Conservation (phyloP, 2,329 filamentous ascomycete species). For the Dothistroma septosporum region DNA sequence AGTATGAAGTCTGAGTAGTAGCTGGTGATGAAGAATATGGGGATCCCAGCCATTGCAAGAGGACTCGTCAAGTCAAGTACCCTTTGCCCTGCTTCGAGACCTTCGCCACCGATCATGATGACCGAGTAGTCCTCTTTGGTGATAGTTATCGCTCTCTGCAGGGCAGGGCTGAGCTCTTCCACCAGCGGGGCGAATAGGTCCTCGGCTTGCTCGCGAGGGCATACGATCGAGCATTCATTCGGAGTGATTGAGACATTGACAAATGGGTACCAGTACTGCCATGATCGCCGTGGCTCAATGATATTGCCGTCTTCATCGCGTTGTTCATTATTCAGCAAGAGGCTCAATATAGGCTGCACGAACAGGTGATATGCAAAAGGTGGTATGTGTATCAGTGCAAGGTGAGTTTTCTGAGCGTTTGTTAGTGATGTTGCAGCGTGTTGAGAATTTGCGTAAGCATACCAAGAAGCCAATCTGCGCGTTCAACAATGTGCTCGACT, state of each 20-base stretch:
- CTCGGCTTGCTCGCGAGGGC: constrained; percentile 68
- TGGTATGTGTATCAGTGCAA: constrained; percentile 88
- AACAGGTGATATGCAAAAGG: constrained; percentile 71
- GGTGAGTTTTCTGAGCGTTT: constrained; percentile 67
- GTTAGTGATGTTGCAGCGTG: constrained; percentile 8
- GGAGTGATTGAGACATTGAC: constrained; percentile 91
- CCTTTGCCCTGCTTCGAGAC: constrained; percentile 83
- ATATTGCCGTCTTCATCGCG: constrained; percentile 41
- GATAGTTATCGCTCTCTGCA: constrained; percentile 57
- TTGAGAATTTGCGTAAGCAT: constrained; percentile 12
- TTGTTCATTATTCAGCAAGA: constrained; percentile 56
- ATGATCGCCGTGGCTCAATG: constrained; percentile 36
- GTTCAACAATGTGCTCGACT: constrained; percentile 45
- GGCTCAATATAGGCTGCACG: constrained; percentile 78
- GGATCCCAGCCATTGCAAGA: constrained; percentile 83
- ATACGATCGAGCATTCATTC: constrained; percentile 88
- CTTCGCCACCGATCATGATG: constrained; percentile 84
- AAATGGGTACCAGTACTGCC: constrained; percentile 65
- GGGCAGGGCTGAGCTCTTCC: constrained; percentile 52
- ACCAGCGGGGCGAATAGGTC: constrained; percentile 72
- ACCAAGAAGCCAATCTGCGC: constrained; percentile 49
- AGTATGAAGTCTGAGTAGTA: constrained; percentile 98
- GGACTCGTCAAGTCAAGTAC: constrained; percentile 90
- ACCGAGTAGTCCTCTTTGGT: constrained; percentile 81
- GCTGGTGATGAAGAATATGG: constrained; percentile 97